phyloP scores from a whole-genome alignment of 2,329 filamentous ascomycete genomes.

The Alternaria solani region DNA sequence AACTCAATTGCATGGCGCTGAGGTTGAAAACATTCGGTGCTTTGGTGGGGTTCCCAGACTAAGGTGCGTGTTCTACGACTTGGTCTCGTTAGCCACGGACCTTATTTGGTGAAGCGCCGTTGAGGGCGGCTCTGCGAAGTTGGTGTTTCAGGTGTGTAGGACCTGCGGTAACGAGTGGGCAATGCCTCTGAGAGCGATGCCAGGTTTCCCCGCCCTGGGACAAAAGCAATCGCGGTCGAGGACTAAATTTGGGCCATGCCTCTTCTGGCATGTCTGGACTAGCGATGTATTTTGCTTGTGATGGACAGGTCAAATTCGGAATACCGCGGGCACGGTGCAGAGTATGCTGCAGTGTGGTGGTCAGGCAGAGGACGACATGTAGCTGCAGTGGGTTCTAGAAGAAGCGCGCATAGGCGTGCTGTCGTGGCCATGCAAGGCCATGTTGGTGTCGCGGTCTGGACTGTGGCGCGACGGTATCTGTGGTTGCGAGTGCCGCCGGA shows the following conservation, averaged over 20 bases:
- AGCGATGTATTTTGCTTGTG: slow-evolving; percentile 1
- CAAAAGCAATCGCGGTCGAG: slow-evolving; percentile 2
- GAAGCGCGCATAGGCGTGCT: slow-evolving; percentile 15
- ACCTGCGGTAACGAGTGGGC: slow-evolving; percentile 16
- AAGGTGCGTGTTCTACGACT: not conserved
- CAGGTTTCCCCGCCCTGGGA: slow-evolving; percentile 22
- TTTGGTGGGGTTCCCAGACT: not conserved
- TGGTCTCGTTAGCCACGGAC: not conserved
- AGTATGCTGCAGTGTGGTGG: not conserved
- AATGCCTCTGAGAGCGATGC: slow-evolving; percentile 11
- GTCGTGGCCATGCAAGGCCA: slow-evolving; percentile 19
- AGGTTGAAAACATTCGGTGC: not conserved
- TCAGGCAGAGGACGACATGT: not conserved
- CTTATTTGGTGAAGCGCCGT: slow-evolving; percentile 8
- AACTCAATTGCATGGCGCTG: too few species aligned
- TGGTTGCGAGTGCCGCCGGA: slow-evolving; percentile 17
- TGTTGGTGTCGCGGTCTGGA: slow-evolving; percentile 25
- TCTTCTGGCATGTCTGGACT: slow-evolving; percentile 1
- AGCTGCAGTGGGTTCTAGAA: slow-evolving; percentile 3
- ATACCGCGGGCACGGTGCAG: not conserved
- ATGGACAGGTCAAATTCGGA: not conserved
- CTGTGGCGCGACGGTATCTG: slow-evolving; percentile 6
- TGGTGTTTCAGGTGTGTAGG: slow-evolving; percentile 33
- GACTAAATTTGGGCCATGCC: not conserved
- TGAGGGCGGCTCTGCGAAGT: slow-evolving; percentile 25